These are phyloP conservation scores for Trebouxia sp. DNA, from an alignment of 139 green algal genomes.

Conservation along the genomic window DNA sequence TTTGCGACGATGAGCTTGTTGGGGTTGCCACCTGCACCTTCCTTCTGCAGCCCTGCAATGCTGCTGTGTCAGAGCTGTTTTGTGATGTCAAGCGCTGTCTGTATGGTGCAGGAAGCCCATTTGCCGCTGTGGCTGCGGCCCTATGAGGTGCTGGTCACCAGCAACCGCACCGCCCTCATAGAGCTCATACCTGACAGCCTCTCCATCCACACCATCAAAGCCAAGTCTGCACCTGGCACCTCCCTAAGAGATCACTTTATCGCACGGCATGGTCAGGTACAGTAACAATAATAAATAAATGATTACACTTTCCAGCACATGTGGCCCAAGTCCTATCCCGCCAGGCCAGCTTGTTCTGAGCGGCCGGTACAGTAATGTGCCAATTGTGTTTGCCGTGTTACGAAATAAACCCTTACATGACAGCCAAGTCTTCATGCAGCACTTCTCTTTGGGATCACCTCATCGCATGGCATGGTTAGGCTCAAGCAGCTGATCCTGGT, in stretches of 20 bases:
- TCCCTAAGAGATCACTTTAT: constrained; percentile 86
- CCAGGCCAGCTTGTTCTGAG: too few species aligned
- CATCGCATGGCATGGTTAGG: too few species aligned
- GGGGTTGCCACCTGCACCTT: too few species aligned
- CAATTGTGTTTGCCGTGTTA: too few species aligned
- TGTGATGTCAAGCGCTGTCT: too few species aligned
- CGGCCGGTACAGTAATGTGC: too few species aligned
- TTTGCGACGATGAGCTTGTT: too few species aligned
- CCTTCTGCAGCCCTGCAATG: not conserved
- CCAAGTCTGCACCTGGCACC: constrained; percentile 36
- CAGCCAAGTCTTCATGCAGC: too few species aligned
- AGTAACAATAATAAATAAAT: not conserved
- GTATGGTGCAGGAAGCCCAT: constrained; percentile 58
- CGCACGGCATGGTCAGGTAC: constrained; percentile 55
- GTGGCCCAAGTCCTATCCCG: not conserved
- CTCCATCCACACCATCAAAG: constrained; percentile 94
- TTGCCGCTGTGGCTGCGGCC: constrained; percentile 88
- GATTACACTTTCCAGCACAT: not conserved
- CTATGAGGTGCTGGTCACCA: constrained; percentile 94
- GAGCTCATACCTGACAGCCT: constrained; percentile 93
- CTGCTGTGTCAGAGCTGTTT: too few species aligned
- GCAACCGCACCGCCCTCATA: constrained; percentile 91
- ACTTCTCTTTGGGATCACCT: too few species aligned
- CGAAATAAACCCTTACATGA: too few species aligned
- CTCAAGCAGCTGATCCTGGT: too few species aligned